These are phyloP conservation scores for Noccaea caerulescens DNA, from an alignment of 345 rosid genomes.

Conservation along the genomic window DNA sequence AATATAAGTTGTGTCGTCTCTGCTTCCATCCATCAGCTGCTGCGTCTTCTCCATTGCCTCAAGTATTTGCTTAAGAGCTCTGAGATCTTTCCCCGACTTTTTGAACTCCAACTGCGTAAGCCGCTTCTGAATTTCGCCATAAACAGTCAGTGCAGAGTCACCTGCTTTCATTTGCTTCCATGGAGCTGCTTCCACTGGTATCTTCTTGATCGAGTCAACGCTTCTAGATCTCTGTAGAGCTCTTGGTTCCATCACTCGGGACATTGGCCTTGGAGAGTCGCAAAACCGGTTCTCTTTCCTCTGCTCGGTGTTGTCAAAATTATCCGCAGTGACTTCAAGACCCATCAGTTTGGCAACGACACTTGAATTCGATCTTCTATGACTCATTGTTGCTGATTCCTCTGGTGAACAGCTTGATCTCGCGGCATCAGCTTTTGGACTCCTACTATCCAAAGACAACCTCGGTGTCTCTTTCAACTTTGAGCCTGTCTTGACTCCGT, in stretches of 20 bases:
- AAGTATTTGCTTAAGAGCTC: conserved; percentile 89
- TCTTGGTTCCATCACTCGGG: conserved; percentile 45
- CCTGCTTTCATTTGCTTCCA: conserved; percentile 58
- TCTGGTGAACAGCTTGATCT: conserved; percentile 44
- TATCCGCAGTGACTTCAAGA: conserved; percentile 61
- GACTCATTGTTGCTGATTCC: conserved; percentile 49
- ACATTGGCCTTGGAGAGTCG: conserved; percentile 55
- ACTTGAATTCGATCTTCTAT: conserved; percentile 52
- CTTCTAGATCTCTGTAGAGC: conserved; percentile 48
- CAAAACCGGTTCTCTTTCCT: conserved; percentile 46
- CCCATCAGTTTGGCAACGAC: conserved; percentile 95
- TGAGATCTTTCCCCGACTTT: conserved; percentile 79
- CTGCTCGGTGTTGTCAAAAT: conserved; percentile 39
- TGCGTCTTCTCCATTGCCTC: conserved; percentile 82
- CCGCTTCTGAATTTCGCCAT: conserved; percentile 84
- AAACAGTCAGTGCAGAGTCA: conserved; percentile 53
- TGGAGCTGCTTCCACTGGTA: conserved; percentile 70
- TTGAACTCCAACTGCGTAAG: conserved; percentile 73
- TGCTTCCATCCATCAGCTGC: conserved; percentile 46
- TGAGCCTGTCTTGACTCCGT: conserved; percentile 48
- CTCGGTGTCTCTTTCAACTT: conserved; percentile 85
- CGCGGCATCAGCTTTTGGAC: conserved; percentile 44
- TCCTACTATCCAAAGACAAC: conserved; percentile 80
- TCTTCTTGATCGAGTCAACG: conserved; percentile 54
- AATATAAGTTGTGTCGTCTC: conserved; percentile 44